A percentile compares a stretch with the other conserved stretches of the same genome.
These are phyloP conservation scores for Neltuma alba DNA, from an alignment of 306 rosid genomes.

Conservation along the genomic window DNA sequence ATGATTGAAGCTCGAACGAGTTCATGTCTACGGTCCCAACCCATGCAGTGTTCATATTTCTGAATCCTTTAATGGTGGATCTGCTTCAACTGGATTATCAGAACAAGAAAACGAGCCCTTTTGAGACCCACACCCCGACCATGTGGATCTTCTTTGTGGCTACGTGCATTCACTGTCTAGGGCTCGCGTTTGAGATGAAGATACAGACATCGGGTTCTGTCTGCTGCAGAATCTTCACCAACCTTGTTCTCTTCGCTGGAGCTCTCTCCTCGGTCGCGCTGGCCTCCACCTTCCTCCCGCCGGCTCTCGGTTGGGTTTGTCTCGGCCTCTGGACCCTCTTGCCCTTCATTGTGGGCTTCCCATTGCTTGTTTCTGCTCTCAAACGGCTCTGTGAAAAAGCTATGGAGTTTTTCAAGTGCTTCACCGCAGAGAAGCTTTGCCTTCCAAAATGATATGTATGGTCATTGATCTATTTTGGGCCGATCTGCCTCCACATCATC, in stretches of 20 bases:
- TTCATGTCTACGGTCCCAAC: constrained; percentile 22
- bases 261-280: constrained; percentile 31
- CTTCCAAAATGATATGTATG: too few relatives aligned
- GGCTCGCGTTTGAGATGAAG: constrained; percentile 32
- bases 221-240: constrained; percentile 1
- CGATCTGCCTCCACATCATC: not conserved
- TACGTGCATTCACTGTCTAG: constrained; percentile 31
- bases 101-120: not conserved
- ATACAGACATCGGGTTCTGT: not conserved
- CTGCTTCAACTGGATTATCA: constrained; percentile 30
- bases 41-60: constrained; percentile 34
- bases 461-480: not conserved
- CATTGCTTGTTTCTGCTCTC: constrained; percentile 5
- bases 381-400: not conserved
- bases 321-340: constrained; percentile 8
- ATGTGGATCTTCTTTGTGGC: constrained; percentile 37
- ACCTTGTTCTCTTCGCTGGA: constrained; percentile 19
- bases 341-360: constrained; percentile 12
- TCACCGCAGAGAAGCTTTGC: not conserved
- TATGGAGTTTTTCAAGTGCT: not conserved
- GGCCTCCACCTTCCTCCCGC: constrained; percentile 27
- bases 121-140: constrained; percentile 26
- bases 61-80: constrained; percentile 38
- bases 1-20: constrained; percentile 14
- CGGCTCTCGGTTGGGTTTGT: not conserved